A percentile compares a stretch with the other conserved stretches of the same genome.
Evolutionary conservation across 768 basidiomycete genomes (phyloP).

Genomic region (Tremella yokohamensis): DNA sequence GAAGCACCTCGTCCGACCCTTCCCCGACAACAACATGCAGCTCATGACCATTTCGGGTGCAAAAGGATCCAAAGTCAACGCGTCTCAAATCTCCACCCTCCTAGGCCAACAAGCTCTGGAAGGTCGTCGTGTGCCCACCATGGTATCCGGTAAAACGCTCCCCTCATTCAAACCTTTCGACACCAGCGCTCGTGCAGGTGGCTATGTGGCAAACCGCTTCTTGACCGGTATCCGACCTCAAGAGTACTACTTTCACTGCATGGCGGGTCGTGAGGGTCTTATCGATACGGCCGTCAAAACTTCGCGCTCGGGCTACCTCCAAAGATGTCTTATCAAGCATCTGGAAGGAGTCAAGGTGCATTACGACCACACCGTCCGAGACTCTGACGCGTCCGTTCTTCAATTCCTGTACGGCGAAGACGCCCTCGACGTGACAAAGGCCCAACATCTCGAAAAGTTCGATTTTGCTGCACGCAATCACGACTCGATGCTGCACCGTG

Average conservation of each 20-base stretch:
- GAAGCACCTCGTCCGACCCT: slow-evolving; percentile 77
- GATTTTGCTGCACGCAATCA: slow-evolving; percentile 88
- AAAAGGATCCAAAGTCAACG: slow-evolving; percentile 96
- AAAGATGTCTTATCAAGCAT: slow-evolving; percentile 97
- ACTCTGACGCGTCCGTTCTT: slow-evolving; percentile 85
- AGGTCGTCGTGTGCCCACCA: slow-evolving; percentile 95
- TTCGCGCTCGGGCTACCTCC: slow-evolving; percentile 94
- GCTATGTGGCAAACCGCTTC: slow-evolving; percentile 97
- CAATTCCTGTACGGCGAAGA: slow-evolving; percentile 98
- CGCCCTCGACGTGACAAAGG: slow-evolving; percentile 91
- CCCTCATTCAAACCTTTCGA: slow-evolving; percentile 97
- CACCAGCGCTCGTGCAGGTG: slow-evolving; percentile 96
- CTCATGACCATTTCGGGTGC: slow-evolving; percentile 97
- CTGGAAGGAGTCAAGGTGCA: slow-evolving; percentile 93
- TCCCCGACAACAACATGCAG: slow-evolving; percentile 99
- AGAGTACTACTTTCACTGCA: slow-evolving; percentile 99
- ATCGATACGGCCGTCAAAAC: slow-evolving; percentile 99
- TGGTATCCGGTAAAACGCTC: slow-evolving; percentile 97
- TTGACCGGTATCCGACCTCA: slow-evolving; percentile 96
- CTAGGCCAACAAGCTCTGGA: slow-evolving; percentile 97
- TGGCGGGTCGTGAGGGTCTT: slow-evolving; percentile 97
- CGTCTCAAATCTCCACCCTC: slow-evolving; percentile 94
- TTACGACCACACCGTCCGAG: slow-evolving; percentile 96
- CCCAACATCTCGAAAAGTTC: slow-evolving; percentile 91
- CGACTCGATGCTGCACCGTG: slow-evolving; percentile 68